Evolutionary conservation across 768 basidiomycete genomes (phyloP).

Genomic region (Exsudoporus frostii): DNA sequence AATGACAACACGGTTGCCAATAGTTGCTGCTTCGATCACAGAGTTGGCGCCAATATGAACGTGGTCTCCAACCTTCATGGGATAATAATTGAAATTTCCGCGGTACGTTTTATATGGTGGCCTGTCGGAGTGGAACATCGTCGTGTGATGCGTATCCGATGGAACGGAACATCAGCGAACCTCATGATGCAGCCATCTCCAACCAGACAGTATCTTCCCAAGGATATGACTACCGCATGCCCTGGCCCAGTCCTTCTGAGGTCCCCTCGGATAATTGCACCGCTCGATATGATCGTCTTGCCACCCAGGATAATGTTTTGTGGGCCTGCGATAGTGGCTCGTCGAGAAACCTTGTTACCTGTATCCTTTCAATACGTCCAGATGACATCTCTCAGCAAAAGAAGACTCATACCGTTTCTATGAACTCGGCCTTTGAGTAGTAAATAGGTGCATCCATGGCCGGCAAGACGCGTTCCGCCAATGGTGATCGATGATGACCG

Average conservation of each 20-base stretch:
- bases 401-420: conserved; percentile 64
- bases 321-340: conserved; percentile 87
- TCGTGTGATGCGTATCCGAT: background rate
- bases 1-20: conserved; percentile 92
- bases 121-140: conserved; percentile 32
- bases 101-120: conserved; percentile 90
- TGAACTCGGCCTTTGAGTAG: conserved; percentile 81
- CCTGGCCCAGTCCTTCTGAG: conserved; percentile 85
- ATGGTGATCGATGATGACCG: background rate
- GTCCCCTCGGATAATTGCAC: conserved; percentile 92
- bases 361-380: conserved; percentile 61
- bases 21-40: conserved; percentile 91
- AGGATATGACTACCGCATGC: conserved; percentile 88
- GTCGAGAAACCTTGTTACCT: conserved; percentile 92
- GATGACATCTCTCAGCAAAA: background rate
- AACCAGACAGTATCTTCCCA: conserved; percentile 90
- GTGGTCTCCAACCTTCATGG: conserved; percentile 94
- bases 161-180: conserved; percentile 37
- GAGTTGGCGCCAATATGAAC: conserved; percentile 90
- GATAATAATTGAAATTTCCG: conserved; percentile 94
- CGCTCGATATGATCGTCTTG: conserved; percentile 90
- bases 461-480: conserved; percentile 13
- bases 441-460: conserved; percentile 71
- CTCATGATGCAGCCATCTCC: conserved; percentile 89
- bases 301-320: conserved; percentile 97